phyloP scores from a whole-genome alignment of 176 grass and related monocot species.

The Musa schizocarpa region DNA sequence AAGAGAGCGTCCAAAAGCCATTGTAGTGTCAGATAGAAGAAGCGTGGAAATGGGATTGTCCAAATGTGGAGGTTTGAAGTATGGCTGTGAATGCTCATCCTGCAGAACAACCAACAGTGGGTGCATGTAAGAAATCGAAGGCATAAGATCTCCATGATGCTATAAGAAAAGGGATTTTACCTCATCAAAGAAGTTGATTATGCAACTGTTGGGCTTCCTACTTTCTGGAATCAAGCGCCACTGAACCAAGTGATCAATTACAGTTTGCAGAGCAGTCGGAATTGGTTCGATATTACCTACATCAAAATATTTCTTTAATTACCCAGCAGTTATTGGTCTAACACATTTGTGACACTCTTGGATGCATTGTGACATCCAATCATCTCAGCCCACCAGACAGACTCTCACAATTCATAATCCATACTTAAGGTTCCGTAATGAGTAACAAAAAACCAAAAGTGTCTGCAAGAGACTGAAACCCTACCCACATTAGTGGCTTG shows the following conservation, averaged over 20 bases:
- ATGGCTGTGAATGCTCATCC: slow-evolving; percentile 95
- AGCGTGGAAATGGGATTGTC: slow-evolving; percentile 96
- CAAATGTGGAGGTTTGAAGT: slow-evolving; percentile 95
- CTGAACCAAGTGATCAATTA: slow-evolving; percentile 90
- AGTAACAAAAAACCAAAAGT: no score
- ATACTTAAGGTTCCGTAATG: no score
- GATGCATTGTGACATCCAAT: no score
- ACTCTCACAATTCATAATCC: no score
- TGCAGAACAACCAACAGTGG: slow-evolving; percentile 26
- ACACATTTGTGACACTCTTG: no score
- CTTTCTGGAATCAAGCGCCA: slow-evolving; percentile 97
- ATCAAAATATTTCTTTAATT: slow-evolving; percentile 10
- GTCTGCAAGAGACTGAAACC: no score
- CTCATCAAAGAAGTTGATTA: slow-evolving; percentile 99
- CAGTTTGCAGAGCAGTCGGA: slow-evolving; percentile 67
- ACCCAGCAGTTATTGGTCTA: not conserved
- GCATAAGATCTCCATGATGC: not conserved
- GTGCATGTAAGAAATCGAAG: not conserved
- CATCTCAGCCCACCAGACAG: no score
- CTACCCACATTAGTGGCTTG: no score
- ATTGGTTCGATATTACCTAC: slow-evolving; percentile 89
- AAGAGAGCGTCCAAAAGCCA: slow-evolving; percentile 83
- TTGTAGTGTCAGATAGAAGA: slow-evolving; percentile 70
- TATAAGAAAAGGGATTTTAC: slow-evolving; percentile 28
- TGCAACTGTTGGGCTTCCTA: slow-evolving; percentile 88